phyloP scores from a whole-genome alignment of 2,329 filamentous ascomycete species.

The Incumbomyces delicatus region DNA sequence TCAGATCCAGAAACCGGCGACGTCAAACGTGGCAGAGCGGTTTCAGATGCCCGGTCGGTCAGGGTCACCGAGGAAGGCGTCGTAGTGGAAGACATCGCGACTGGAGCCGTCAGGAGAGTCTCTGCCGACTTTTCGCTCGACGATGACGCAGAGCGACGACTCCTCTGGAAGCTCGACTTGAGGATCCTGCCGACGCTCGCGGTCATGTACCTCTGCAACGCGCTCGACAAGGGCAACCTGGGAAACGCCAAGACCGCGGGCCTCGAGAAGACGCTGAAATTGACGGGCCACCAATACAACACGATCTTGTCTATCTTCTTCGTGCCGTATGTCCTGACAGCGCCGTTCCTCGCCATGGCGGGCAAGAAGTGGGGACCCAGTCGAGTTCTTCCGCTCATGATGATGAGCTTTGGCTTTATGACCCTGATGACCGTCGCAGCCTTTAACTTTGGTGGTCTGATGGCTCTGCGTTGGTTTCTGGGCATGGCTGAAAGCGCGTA shows the following conservation, averaged over 20 bases:
- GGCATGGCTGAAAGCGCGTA: slow-evolving; percentile 53
- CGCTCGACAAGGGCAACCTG: slow-evolving; percentile 43
- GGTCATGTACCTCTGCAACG: slow-evolving; percentile 50
- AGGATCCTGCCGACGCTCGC: slow-evolving; percentile 49
- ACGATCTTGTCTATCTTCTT: slow-evolving; percentile 63
- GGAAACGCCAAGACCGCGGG: slow-evolving; percentile 51
- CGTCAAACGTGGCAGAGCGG: too few species aligned
- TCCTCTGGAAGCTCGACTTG: slow-evolving; percentile 48
- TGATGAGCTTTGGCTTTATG: slow-evolving; percentile 57
- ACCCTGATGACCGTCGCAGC: slow-evolving; percentile 43
- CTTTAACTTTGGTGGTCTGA: slow-evolving; percentile 49
- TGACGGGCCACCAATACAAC: slow-evolving; percentile 58
- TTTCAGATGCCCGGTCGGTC: background rate
- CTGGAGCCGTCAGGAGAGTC: slow-evolving; percentile 7
- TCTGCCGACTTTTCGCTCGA: slow-evolving; percentile 26
- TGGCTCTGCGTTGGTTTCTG: slow-evolving; percentile 59
- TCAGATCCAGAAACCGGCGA: too few species aligned
- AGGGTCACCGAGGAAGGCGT: slow-evolving; percentile 1
- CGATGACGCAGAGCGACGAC: slow-evolving; percentile 36
- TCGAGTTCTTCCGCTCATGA: slow-evolving; percentile 55
- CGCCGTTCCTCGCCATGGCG: slow-evolving; percentile 54
- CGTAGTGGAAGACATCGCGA: slow-evolving; percentile 8
- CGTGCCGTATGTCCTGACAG: slow-evolving; percentile 62
- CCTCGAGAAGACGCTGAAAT: slow-evolving; percentile 42
- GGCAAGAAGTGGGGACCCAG: slow-evolving; percentile 60